These are phyloP conservation scores for Tetracladium setigerum DNA, from an alignment of 495 filamentous ascomycete species.

Conservation along the genomic window DNA sequence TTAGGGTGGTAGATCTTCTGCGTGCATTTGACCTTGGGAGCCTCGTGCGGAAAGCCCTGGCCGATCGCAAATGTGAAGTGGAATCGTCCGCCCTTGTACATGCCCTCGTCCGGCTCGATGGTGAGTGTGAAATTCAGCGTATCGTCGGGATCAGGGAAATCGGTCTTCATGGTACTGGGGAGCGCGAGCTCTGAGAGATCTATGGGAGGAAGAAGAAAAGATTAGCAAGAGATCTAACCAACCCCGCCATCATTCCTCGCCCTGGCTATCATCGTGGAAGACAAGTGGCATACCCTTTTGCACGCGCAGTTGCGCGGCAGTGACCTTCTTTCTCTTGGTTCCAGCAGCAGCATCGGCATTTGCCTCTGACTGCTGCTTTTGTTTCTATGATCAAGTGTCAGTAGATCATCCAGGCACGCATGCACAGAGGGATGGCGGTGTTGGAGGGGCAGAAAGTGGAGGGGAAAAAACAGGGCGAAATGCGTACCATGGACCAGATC, in stretches of 20 bases:
- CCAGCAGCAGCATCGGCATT: slow-evolving; percentile 58
- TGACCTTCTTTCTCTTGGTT: slow-evolving; percentile 95
- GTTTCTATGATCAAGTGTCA: slow-evolving; percentile 53
- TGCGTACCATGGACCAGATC: slow-evolving; percentile 95
- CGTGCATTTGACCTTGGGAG: slow-evolving; percentile 94
- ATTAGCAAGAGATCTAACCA: neutral
- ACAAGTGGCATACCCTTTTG: slow-evolving; percentile 94
- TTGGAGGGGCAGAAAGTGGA: neutral
- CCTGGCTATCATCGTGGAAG: too few relatives aligned
- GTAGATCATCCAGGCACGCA: slow-evolving; percentile 1
- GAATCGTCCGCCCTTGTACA: slow-evolving; percentile 90
- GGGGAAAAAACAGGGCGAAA: slow-evolving; percentile 5
- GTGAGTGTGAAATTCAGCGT: slow-evolving; percentile 92
- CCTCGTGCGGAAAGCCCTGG: slow-evolving; percentile 94
- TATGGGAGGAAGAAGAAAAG: slow-evolving; percentile 28
- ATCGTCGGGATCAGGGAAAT: slow-evolving; percentile 91
- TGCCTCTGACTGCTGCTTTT: slow-evolving; percentile 90
- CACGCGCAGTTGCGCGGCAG: slow-evolving; percentile 87
- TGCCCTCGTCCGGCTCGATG: slow-evolving; percentile 94
- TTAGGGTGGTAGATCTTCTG: slow-evolving; percentile 99
- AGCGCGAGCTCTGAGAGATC: slow-evolving; percentile 90
- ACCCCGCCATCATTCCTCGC: slow-evolving; percentile 2
- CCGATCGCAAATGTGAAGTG: slow-evolving; percentile 87
- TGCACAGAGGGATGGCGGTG: neutral
- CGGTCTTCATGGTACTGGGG: slow-evolving; percentile 83